These are phyloP conservation scores for Comarum palustre DNA, from an alignment of 306 rosid species.

Conservation along the genomic window DNA sequence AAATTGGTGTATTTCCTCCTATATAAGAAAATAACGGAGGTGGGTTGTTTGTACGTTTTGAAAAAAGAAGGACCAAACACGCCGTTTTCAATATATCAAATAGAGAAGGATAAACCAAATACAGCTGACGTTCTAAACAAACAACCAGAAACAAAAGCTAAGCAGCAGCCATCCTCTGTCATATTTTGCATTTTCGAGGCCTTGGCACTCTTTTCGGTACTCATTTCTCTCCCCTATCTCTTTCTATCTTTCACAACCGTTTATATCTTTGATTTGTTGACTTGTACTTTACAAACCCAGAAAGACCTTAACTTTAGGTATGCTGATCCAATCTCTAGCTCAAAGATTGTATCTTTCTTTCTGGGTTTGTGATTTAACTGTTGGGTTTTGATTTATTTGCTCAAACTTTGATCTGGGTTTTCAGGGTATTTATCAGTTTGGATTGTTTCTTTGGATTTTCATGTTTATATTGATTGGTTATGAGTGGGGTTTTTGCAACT, in stretches of 20 bases:
- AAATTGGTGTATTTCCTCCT: no score
- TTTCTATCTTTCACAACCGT: constrained; percentile 19
- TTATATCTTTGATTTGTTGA: constrained; percentile 16
- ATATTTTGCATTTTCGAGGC: constrained; percentile 33
- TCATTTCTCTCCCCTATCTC: constrained; percentile 1
- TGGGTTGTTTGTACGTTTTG: constrained; percentile 37
- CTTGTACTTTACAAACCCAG: constrained; percentile 23
- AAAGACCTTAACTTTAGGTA: constrained; percentile 12
- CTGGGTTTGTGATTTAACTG: neutral
- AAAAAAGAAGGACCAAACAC: constrained; percentile 55
- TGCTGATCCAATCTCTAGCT: constrained; percentile 13
- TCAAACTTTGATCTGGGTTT: constrained; percentile 12
- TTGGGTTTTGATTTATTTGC: constrained; percentile 9
- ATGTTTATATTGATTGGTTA: constrained; percentile 18
- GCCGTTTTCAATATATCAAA: constrained; percentile 48
- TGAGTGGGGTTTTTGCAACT: constrained; percentile 1
- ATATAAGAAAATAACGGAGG: no score
- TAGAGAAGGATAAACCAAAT: constrained; percentile 11
- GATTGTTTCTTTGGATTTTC: neutral
- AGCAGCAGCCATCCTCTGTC: neutral
- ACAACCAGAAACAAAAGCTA: neutral
- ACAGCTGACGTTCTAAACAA: constrained; percentile 27
- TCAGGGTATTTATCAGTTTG: constrained; percentile 1
- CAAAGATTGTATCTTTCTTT: neutral
- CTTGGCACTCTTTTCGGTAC: constrained; percentile 48